Percentiles rank a stretch among this genome's conserved stretches.
phyloP scores from a whole-genome alignment of 192 early-diverging fungal genomes.

The Fimicolochytrium jonesii region DNA sequence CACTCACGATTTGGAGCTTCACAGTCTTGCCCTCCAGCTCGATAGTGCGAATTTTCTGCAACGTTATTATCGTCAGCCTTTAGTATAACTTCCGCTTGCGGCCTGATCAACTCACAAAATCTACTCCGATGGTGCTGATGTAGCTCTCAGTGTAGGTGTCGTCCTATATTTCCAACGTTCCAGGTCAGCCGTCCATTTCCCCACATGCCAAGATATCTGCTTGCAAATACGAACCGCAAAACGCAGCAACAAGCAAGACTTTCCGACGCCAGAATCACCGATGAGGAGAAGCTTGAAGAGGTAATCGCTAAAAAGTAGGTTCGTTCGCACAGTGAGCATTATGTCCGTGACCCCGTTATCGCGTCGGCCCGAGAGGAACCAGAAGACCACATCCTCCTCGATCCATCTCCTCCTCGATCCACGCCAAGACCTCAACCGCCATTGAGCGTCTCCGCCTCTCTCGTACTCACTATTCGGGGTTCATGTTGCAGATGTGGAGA shows the following conservation, averaged over 20 bases:
- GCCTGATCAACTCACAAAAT: conserved; percentile 71
- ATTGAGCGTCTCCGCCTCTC: background rate
- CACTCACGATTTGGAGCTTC: conserved; percentile 88
- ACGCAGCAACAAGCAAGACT: conserved; percentile 93
- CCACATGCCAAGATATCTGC: too few relatives aligned
- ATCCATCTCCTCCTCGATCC: too few relatives aligned
- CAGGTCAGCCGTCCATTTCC: background rate
- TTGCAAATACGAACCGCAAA: too few relatives aligned
- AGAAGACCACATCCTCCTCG: background rate
- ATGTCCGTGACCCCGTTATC: background rate
- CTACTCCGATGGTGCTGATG: conserved; percentile 98
- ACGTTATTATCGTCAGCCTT: too few relatives aligned
- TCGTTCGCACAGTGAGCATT: background rate
- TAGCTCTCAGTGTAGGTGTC: conserved; percentile 98
- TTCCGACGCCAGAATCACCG: conserved; percentile 97
- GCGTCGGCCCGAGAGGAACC: background rate
- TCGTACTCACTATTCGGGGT: conserved; percentile 33
- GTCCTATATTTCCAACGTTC: conserved; percentile 66
- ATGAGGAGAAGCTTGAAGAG: conserved; percentile 98
- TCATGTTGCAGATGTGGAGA: too few relatives aligned
- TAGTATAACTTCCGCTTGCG: too few relatives aligned
- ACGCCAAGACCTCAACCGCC: too few relatives aligned
- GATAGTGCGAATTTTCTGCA: conserved; percentile 96
- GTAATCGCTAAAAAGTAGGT: conserved; percentile 71
- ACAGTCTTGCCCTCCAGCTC: conserved; percentile 98